phyloP scores from a whole-genome alignment of 176 grass and related monocot genomes.

The Rhipidocladum racemiflorum region DNA sequence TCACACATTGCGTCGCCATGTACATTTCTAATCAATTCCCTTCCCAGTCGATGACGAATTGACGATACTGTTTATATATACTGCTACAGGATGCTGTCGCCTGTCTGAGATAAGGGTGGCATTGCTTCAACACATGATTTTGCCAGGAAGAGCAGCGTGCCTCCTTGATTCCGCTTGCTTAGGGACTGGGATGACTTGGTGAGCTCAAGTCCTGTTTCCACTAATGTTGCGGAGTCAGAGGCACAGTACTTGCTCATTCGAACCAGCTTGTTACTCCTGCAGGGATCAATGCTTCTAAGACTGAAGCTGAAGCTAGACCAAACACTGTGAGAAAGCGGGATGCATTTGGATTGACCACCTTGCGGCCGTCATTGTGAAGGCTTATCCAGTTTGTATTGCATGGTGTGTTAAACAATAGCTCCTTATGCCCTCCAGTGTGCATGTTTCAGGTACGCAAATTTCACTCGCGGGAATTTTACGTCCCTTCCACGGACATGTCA shows the following conservation, averaged over 20 bases:
- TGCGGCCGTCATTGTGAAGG: no score
- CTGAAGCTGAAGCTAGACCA: no score
- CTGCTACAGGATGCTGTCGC: background rate
- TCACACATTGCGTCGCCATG: background rate
- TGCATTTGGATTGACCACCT: no score
- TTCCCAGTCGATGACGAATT: background rate
- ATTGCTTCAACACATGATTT: constrained; percentile 3
- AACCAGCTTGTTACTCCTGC: background rate
- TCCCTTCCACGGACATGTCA: no score
- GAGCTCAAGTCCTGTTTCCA: background rate
- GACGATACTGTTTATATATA: background rate
- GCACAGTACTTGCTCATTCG: background rate
- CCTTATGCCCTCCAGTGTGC: no score
- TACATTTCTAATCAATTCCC: background rate
- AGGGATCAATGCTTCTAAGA: background rate
- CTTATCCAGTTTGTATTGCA: no score
- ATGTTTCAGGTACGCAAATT: no score
- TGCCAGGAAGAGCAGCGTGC: background rate
- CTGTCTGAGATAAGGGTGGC: background rate
- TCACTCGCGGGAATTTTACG: no score
- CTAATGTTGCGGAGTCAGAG: background rate
- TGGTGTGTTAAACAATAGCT: no score
- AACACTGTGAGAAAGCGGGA: no score
- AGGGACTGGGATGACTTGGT: background rate
- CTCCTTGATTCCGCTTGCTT: background rate